Base-by-base conservation (phyloP, 176 grass and related monocot species). In the Oryza australiensis region DNA sequence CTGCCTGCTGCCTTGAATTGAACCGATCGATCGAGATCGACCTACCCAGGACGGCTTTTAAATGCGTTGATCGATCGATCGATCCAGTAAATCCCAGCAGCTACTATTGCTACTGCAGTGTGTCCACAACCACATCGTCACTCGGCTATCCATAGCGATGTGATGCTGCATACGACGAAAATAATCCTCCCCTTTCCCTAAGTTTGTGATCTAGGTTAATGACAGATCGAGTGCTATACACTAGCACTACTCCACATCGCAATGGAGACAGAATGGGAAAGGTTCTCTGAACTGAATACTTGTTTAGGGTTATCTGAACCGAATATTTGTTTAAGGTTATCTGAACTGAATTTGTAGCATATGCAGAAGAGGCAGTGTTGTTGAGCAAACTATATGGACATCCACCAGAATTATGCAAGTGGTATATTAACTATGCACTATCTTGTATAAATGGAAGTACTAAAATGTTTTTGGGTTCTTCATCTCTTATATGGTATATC, bases 11-110 rank as follows among this genome's bases (percentile, higher is more conserved):
- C 49, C 28, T 72, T 87, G 66, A 87, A 87, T 77, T 33, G 70
- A 26, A 65, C 20, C 3, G 26, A 65, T 41, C 20, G 76, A 23
- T 57, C 27, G 72, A 77, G 76, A 30, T 51, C 26, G 71, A 77
- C 72, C 85, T 72, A 81, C 73, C 72, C 72, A 23, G 65, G 79
- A 23, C 66, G 79, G 79, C 79, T 68, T 76, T 87, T 82, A 26
- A 87, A 87, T 76, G 85, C 64, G 29, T 18, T 12, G 20, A n/a
- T 59, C 20, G 22, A 59, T 59, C 53, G 43, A 37, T 37, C 12
- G 24, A 29, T 41, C 28, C 81, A 34, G 68, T 73, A 41, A 30
- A 15, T 41, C 30, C 33, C 32, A 23, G 53, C 23, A 26, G 55
- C 27, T 42, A 46, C 43, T 13, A 7, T 7, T 37, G 35, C 35